A percentile compares a stretch with the other conserved stretches of the same genome.
Evolutionary conservation across 2,329 filamentous ascomycete genomes (phyloP).

Genomic region (Parastagonospora nodorum): DNA sequence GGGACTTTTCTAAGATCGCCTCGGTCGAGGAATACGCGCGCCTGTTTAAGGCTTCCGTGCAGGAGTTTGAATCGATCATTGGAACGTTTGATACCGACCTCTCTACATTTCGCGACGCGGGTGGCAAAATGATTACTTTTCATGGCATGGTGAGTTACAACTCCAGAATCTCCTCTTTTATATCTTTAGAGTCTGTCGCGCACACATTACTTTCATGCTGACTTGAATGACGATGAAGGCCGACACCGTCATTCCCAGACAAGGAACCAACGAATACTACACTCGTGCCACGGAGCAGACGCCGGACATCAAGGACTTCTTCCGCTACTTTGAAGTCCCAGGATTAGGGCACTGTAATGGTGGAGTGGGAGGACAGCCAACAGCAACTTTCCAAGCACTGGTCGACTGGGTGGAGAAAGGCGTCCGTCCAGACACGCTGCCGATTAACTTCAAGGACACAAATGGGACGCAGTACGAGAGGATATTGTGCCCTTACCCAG

Average conservation of each 20-base stretch:
- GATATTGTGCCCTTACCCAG: constrained; percentile 23
- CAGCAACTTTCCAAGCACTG: constrained; percentile 40
- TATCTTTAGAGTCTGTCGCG: background rate
- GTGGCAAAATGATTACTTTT: constrained; percentile 29
- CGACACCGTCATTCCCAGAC: constrained; percentile 15
- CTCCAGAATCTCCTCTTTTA: background rate
- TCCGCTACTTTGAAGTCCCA: constrained; percentile 26
- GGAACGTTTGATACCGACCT: constrained; percentile 21
- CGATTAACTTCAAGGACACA: background rate
- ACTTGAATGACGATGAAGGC: background rate
- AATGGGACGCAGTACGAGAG: constrained; percentile 12
- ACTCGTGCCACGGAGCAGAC: constrained; percentile 9
- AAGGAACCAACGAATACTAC: constrained; percentile 19
- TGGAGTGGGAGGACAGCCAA: constrained; percentile 21
- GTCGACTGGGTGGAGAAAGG: constrained; percentile 36
- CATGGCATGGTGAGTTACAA: constrained; percentile 21
- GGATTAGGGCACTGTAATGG: constrained; percentile 28
- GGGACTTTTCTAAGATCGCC: background rate
- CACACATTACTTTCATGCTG: background rate
- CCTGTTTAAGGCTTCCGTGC: constrained; percentile 7
- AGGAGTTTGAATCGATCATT: constrained; percentile 20
- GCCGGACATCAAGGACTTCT: constrained; percentile 24
- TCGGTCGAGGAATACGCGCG: constrained; percentile 1
- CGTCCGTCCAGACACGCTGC: constrained; percentile 15
- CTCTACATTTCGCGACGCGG: constrained; percentile 17